Evolutionary conservation across 495 filamentous ascomycete genomes (phyloP), one percentile per base, ranked within the genome.

Genomic region (Talaromyces trachyspermus): DNA sequence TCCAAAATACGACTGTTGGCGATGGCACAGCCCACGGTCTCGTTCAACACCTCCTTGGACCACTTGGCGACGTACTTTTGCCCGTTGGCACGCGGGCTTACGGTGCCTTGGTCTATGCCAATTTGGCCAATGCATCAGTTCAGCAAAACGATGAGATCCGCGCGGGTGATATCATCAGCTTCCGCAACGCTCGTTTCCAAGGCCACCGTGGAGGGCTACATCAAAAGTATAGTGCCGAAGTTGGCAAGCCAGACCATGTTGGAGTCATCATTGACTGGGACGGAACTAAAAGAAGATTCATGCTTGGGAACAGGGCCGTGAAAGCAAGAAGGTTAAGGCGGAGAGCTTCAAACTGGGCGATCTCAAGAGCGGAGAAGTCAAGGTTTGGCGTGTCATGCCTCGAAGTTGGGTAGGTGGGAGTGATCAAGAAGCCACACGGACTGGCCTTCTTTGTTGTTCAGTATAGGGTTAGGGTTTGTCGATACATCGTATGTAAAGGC

Each of bases 221-320:
- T 57, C 83, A 86, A 53, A 97, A 97, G 66, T 98, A 98, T 59
- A 82, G 69, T 43, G 67, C 78, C 27, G 92, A 98, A 51, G 88
- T 95, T 0, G 92, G 92, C 39, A 89, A 86, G 57, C 86, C 86
- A 3, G 91, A 95, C 54, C 92, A 98, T 63, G 92, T 97, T 1
- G 94, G 77, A 3, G 72, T 98, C n/a, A 90, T 97, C n/a, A 77
- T 89, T 9, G 92, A 98, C 60, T 98, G 92, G 92, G 92, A 98
- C 62, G 92, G 92, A 24, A 95, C 89, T 20, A 95, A 96, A 96
- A 95, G 79, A 95, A 95, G 76, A 84, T 98, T 27, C 70, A 90
- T 30, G 90, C 83, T 0, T 97, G 87, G 86, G 92, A 98, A 59
- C 92, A 98, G 59, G 92, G 91, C 0, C 71, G 92, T 24, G 92